Evolutionary conservation across 2,329 filamentous ascomycete species (phyloP), one percentile per base, ranked within the genome.

Genomic region (Stagonosporopsis cucurbitacearum): DNA sequence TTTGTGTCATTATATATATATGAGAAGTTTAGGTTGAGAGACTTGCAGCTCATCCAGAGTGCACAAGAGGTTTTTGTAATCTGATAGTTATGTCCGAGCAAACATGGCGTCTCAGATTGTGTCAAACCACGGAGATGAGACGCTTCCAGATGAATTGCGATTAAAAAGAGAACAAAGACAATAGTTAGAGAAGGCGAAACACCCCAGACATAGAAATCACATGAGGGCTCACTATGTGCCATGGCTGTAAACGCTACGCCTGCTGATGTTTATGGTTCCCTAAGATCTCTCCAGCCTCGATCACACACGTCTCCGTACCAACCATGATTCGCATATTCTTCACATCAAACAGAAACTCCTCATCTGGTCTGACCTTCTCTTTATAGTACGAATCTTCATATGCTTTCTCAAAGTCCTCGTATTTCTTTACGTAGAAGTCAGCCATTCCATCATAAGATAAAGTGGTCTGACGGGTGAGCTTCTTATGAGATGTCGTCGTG

Each of bases 391-490:
- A 54, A 50, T 69, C 67, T 17, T 59, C 42, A 17, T 68, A 70
- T 1, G 65, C 66, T 33, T 50, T 58, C 36, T 69, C 56, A 20
- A 65, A 70, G 35, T 69, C 64, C 25, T 68, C 60, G 13, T 62
- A 70, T 2, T 57, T 64, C 35, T 44, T 60, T 17, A 68, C 60
- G 47, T 62, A 69, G 41, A 71, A 71, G 23, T 69, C 67, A 12
- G 60, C 66, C 48, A 63, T 65, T 22, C 63, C 65, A 36, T 65
- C 65, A 39, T 63, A 69, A 0, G 61, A 50, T 12, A 63, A 45
- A 2, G 59, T 57, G 46, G 57, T 56, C 39, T 66, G 57, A 13
- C 47, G 50, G 12, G 61, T 55, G 28, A 63, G 56, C 4, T 53
- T 48, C 42, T 65, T 64, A 28, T 62, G 51, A 6, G 54, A 36